phyloP scores from a whole-genome alignment of 2,329 filamentous ascomycete species.

The Lachnellula occidentalis region DNA sequence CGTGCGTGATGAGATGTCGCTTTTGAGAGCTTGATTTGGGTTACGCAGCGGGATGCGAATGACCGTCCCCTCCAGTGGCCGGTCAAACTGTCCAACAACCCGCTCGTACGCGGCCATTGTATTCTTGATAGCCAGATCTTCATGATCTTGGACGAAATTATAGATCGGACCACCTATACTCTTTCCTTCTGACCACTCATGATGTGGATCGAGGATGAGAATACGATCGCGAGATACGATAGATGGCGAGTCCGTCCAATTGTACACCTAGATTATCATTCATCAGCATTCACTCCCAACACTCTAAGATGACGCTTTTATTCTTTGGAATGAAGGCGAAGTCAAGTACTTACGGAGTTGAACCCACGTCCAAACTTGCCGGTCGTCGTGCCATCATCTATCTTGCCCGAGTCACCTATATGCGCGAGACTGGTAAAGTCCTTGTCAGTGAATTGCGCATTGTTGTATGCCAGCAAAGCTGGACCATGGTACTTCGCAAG shows the following conservation, averaged over 20 bases:
- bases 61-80: slow-evolving; percentile 28
- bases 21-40: slow-evolving; percentile 20
- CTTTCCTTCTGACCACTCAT: slow-evolving; percentile 30
- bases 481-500: slow-evolving; percentile 32
- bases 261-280: slow-evolving; percentile 27
- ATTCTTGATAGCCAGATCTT: slow-evolving; percentile 23
- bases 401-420: slow-evolving; percentile 31
- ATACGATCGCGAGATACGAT: slow-evolving; percentile 30
- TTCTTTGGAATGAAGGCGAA: not conserved
- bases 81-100: slow-evolving; percentile 17
- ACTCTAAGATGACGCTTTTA: not conserved
- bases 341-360: slow-evolving; percentile 27
- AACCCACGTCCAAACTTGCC: slow-evolving; percentile 35
- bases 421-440: slow-evolving; percentile 30
- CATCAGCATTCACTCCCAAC: not conserved
- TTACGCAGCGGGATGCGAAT: slow-evolving; percentile 33
- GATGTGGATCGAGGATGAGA: slow-evolving; percentile 32
- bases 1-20: slow-evolving; percentile 26
- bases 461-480: slow-evolving; percentile 31
- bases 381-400: slow-evolving; percentile 28
- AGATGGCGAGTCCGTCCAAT: slow-evolving; percentile 35
- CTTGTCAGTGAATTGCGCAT: slow-evolving; percentile 26
- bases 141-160: slow-evolving; percentile 26
- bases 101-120: slow-evolving; percentile 29
- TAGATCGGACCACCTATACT: slow-evolving; percentile 16